Conservation (phyloP, 495 filamentous ascomycete genomes). For the Trichoderma gamsii region DNA sequence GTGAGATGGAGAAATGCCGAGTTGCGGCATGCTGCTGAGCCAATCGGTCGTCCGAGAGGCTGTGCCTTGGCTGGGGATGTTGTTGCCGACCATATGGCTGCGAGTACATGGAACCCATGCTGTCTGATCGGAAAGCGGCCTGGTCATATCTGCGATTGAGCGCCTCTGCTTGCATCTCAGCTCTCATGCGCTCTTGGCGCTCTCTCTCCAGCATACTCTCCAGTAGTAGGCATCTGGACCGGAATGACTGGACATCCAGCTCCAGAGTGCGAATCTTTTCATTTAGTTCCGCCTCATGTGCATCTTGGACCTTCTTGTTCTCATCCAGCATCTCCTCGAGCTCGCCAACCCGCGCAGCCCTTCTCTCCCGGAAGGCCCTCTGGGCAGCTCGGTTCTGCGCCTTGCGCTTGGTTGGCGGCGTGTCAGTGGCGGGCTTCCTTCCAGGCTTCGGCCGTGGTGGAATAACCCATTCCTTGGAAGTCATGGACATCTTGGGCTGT, state of each 20-base stretch:
- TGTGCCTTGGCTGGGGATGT: conserved; percentile 21
- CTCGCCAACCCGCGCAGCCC: conserved; percentile 78
- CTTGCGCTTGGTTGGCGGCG: conserved; percentile 85
- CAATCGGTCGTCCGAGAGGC: not conserved
- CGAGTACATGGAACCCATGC: not conserved
- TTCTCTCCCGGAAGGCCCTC: conserved; percentile 79
- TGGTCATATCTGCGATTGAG: conserved; percentile 18
- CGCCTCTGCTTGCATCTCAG: conserved; percentile 24
- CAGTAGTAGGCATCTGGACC: conserved; percentile 35
- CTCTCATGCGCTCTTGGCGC: conserved; percentile 25
- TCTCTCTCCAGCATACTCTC: conserved; percentile 40
- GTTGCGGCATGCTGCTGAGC: not conserved
- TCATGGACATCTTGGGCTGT: conserved; percentile 44
- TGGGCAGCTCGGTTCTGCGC: conserved; percentile 92
- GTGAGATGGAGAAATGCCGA: conserved; percentile 37
- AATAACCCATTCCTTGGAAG: conserved; percentile 80
- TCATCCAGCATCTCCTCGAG: conserved; percentile 77
- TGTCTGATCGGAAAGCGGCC: not conserved
- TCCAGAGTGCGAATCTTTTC: conserved; percentile 41
- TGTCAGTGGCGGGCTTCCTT: conserved; percentile 85
- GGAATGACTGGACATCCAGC: conserved; percentile 39
- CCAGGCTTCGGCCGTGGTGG: conserved; percentile 89
- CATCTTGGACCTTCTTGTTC: conserved; percentile 44
- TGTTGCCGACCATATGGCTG: conserved; percentile 8
- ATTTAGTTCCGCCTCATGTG: conserved; percentile 39